Evolutionary conservation across 2,329 filamentous ascomycete genomes (phyloP).

Genomic region (Elsinoe ampelina): DNA sequence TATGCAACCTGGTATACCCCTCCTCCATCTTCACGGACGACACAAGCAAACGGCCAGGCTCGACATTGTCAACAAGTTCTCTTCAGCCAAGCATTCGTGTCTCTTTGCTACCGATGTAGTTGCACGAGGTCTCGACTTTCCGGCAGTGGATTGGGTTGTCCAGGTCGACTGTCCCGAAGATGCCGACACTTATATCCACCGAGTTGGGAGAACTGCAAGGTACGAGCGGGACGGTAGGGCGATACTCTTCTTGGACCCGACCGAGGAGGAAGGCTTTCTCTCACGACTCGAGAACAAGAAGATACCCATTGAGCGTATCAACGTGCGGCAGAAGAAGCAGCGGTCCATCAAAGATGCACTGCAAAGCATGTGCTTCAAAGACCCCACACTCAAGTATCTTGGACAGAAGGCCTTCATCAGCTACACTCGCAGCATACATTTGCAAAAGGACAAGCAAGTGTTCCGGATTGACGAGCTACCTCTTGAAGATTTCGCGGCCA

Average conservation of each 20-base stretch:
- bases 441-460: constrained; percentile 85
- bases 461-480: constrained; percentile 79
- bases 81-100: constrained; percentile 70
- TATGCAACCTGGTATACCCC: constrained; percentile 84
- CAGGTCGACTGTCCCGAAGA: constrained; percentile 96
- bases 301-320: constrained; percentile 77
- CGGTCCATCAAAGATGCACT: constrained; percentile 74
- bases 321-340: constrained; percentile 82
- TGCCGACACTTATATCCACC: constrained; percentile 93
- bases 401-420: constrained; percentile 93
- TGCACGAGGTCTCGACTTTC: constrained; percentile 88
- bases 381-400: constrained; percentile 85
- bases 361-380: constrained; percentile 93
- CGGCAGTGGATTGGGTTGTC: constrained; percentile 96
- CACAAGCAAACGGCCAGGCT: constrained; percentile 86
- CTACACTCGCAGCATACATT: constrained; percentile 73
- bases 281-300: constrained; percentile 78
- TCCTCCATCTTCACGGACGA: constrained; percentile 85
- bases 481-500: constrained; percentile 75
- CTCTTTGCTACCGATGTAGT: constrained; percentile 94
- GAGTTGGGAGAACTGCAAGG: constrained; percentile 87
- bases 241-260: constrained; percentile 84
- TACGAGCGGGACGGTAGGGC: constrained; percentile 82
- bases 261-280: constrained; percentile 86
- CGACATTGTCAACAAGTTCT: constrained; percentile 79